Base-by-base conservation (phyloP, 768 basidiomycete genomes). In the Punctularia strigosozonata region DNA sequence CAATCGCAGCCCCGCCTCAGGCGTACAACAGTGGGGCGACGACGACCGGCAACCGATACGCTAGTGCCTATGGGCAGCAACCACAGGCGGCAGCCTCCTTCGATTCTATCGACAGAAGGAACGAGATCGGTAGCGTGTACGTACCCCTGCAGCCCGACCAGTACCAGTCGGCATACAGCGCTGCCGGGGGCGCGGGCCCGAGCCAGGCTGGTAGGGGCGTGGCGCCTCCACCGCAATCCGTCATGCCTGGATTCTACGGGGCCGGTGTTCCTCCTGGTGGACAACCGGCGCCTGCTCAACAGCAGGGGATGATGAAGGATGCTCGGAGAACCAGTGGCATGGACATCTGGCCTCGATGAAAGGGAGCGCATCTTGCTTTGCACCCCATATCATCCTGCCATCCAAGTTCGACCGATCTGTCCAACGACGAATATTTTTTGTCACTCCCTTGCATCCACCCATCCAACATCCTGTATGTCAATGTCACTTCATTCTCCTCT, bases 141-240 rank as follows among this genome's bases (percentile, higher is more conserved):
- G 77, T 77, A 25, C 85, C 87, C 1, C 71, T 90, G 69, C 87
- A 88, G 54, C 80, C 86, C 24, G 86, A 89, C 19, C 79, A 80
- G 47, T 87, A 74, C 56, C 69, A 70, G 45, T 52, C 69, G 25
- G 83, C 83, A 50, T 51, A 62, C 38, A 55, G 54, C 28, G 52
- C 61, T 15, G 55, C 58, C 10, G 50, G 66, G 17, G 47, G 47
- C 13, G 43, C 43, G 22, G 55, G 54, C 21, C 44, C 60, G 33
- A 53, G 48, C 21, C 51, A 40, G 15, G 45, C 50, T 13, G 43
- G 60, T 10, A 46, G 52, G n/a, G 62, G 71, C 44, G 72, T 71
- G 17, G 64, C 65, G 10, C 65, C 68, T 14, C 65, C 72, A 12
- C 58, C 68, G 10, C 74, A 79, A 49, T 56, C 68, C 2, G 69